These are phyloP conservation scores for Aureobasidium sp. DNA, from an alignment of 2,329 filamentous ascomycete genomes.

Conservation along the genomic window DNA sequence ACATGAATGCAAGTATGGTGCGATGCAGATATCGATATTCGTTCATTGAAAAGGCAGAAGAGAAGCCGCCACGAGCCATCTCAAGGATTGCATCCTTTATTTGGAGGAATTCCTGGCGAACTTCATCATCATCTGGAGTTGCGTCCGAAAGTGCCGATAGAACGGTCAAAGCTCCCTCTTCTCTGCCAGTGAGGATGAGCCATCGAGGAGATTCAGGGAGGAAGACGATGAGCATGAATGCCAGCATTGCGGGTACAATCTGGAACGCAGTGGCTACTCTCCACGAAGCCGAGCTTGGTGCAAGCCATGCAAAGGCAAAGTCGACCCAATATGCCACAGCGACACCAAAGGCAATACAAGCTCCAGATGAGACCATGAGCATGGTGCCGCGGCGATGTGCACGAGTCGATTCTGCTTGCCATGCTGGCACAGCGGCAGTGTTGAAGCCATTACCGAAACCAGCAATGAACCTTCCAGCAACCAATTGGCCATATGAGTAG, in stretches of 20 bases:
- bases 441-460: constrained; percentile 39
- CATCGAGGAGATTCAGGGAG: constrained; percentile 31
- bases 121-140: constrained; percentile 28
- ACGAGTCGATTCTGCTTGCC: constrained; percentile 43
- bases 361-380: constrained; percentile 43
- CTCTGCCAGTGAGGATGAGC: constrained; percentile 29
- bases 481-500: constrained; percentile 39
- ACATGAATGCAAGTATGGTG: constrained; percentile 36
- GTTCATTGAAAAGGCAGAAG: constrained; percentile 31
- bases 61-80: constrained; percentile 27
- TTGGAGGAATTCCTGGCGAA: constrained; percentile 22
- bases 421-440: constrained; percentile 37
- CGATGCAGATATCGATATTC: constrained; percentile 40
- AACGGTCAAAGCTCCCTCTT: constrained; percentile 30
- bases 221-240: constrained; percentile 19
- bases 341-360: constrained; percentile 39
- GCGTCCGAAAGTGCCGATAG: constrained; percentile 31
- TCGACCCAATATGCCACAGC: constrained; percentile 37
- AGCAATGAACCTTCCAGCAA: constrained; percentile 46
- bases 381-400: constrained; percentile 40
- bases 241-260: constrained; percentile 24
- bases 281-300: constrained; percentile 26
- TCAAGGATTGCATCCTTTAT: constrained; percentile 34
- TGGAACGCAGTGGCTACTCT: constrained; percentile 28
- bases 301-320: constrained; percentile 27